phyloP scores from a whole-genome alignment of 768 basidiomycete species.

The Phallus indusiatus region DNA sequence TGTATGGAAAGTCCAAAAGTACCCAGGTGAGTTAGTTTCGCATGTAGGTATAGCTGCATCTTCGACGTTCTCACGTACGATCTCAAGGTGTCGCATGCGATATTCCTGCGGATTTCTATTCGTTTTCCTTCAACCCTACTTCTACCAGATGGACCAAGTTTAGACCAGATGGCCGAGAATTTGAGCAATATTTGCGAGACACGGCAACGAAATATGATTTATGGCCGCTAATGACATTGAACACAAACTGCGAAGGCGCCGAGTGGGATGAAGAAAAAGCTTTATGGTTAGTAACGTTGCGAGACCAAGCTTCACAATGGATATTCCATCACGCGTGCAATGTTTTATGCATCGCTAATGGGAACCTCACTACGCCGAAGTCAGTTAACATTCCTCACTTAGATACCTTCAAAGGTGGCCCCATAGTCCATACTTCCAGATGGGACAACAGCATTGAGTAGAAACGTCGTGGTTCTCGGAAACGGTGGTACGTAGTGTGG shows the following conservation, averaged over 20 bases:
- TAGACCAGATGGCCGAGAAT: neutral
- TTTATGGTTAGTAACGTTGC: constrained; percentile 12
- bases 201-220: constrained; percentile 11
- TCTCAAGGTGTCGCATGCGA: neutral
- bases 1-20: constrained; percentile 9
- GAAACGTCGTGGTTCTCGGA: constrained; percentile 17
- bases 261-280: constrained; percentile 8
- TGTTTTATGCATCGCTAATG: constrained; percentile 15
- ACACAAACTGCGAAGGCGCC: constrained; percentile 10
- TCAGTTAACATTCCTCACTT: constrained; percentile 10
- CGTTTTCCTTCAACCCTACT: constrained; percentile 4
- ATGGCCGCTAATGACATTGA: constrained; percentile 11
- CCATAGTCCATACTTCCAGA: constrained; percentile 15
- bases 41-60: neutral
- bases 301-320: constrained; percentile 9
- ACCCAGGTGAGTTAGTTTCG: neutral
- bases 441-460: constrained; percentile 15
- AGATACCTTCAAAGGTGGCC: constrained; percentile 12
- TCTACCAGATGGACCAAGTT: neutral
- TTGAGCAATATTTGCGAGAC: constrained; percentile 10
- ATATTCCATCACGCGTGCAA: constrained; percentile 11
- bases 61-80: neutral
- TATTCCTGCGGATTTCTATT: neutral
- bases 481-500: constrained; percentile 14
- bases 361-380: constrained; percentile 12